Conservation (phyloP, 257 asterid genomes). For the Thymus mandschuricus region DNA sequence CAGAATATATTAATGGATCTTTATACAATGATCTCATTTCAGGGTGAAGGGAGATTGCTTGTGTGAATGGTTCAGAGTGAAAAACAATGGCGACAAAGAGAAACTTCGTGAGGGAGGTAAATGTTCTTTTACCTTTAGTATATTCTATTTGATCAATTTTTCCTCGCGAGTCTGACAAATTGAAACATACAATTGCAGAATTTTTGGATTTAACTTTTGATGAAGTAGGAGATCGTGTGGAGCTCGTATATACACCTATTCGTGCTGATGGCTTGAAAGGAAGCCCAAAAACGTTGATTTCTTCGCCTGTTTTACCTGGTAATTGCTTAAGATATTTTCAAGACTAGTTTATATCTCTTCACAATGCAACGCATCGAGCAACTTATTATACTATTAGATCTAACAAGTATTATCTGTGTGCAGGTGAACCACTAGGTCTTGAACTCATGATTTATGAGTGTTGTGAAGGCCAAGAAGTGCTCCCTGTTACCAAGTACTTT, state of each 20-base stretch:
- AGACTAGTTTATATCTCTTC: not conserved
- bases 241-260: slow-evolving; percentile 80
- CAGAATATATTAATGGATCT: slow-evolving; percentile 21
- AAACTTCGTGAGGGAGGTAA: slow-evolving; percentile 68
- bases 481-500: slow-evolving; percentile 70
- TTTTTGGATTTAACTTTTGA: slow-evolving; percentile 68
- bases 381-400: slow-evolving; percentile 24
- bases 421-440: slow-evolving; percentile 86
- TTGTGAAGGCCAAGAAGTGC: slow-evolving; percentile 79
- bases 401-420: slow-evolving; percentile 26
- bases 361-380: not conserved
- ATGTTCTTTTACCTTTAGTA: slow-evolving; percentile 9
- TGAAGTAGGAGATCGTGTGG: slow-evolving; percentile 74
- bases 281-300: slow-evolving; percentile 50
- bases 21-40: slow-evolving; percentile 34
- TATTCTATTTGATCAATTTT: slow-evolving; percentile 5
- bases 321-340: slow-evolving; percentile 26
- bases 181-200: slow-evolving; percentile 51
- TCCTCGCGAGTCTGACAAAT: slow-evolving; percentile 14
- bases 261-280: slow-evolving; percentile 89
- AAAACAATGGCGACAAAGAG: slow-evolving; percentile 60
- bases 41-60: slow-evolving; percentile 87
- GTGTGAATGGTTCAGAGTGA: slow-evolving; percentile 82
- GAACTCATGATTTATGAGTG: slow-evolving; percentile 76
- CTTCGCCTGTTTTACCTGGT: slow-evolving; percentile 84